Conservation (phyloP, 345 rosid genomes). For the Camelina hispida region DNA sequence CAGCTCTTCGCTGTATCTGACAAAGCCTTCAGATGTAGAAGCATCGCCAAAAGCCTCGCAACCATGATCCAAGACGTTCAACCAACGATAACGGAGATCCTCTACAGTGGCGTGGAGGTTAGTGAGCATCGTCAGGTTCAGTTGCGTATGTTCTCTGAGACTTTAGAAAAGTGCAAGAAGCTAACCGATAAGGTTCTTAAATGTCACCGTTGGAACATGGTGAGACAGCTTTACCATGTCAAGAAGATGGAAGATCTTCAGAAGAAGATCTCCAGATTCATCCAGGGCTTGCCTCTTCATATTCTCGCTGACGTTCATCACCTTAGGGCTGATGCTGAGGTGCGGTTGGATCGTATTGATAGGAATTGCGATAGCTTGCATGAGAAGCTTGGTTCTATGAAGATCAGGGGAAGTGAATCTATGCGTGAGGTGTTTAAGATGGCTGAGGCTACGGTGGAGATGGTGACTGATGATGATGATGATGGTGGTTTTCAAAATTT, state of each 20-base stretch:
- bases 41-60: slow-evolving; percentile 53
- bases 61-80: slow-evolving; percentile 39
- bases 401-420: slow-evolving; percentile 67
- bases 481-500: slow-evolving; percentile 40
- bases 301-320: slow-evolving; percentile 77
- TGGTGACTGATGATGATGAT: slow-evolving; percentile 27
- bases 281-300: slow-evolving; percentile 26
- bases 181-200: slow-evolving; percentile 55
- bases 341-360: slow-evolving; percentile 62
- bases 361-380: slow-evolving; percentile 46
- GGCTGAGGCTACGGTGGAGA: slow-evolving; percentile 49
- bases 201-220: slow-evolving; percentile 74
- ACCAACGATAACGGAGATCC: slow-evolving; percentile 66
- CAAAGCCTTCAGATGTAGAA: slow-evolving; percentile 55
- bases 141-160: slow-evolving; percentile 55
- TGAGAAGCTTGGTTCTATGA: slow-evolving; percentile 65
- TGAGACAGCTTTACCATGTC: slow-evolving; percentile 56
- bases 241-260: slow-evolving; percentile 64
- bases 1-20: slow-evolving; percentile 47
- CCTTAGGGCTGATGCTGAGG: slow-evolving; percentile 49
- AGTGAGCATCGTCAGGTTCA: slow-evolving; percentile 57
- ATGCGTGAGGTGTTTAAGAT: slow-evolving; percentile 56
- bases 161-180: slow-evolving; percentile 57
- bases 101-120: slow-evolving; percentile 75
- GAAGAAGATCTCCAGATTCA: slow-evolving; percentile 43